Evolutionary conservation across 805 yeast species (phyloP), one percentile per base, ranked within the genome.

Genomic region (Candida palmyrensis): DNA sequence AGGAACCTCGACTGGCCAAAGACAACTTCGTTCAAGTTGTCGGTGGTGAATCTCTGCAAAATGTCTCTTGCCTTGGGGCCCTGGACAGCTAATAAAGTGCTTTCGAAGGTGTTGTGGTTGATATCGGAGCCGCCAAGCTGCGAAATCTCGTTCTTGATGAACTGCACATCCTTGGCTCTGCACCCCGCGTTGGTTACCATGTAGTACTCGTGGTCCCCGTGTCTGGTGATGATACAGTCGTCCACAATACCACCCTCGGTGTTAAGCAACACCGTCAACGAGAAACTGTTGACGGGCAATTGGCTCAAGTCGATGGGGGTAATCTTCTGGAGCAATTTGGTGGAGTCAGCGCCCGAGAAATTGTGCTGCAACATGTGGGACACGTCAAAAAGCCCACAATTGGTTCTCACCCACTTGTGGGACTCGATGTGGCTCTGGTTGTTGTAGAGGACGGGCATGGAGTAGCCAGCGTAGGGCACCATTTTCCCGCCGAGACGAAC

Each of bases 121-220:
- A 69, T 59, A 33, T 62, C 59, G n/a, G n/a, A n/a, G 26, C 52
- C 43, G 39, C 66, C 67, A 6, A 51, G 38, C 7, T 52, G 43
- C 21, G 78, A 58, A 17, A 31, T 13, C 50, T 82, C 81, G 2
- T 61, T 49, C 24, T 68, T 62, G 43, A 90, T 64, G 51, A 84
- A 89, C 11, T 59, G 64, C 14, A 77, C 55, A 53, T 89, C 97
- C 52, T 84, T 82, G 2, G 74, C 90, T 37, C 95, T 72, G 49
- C 97, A 84, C 6, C 96, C 97, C 3, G 97, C 98, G 59, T 92
- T 92, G 26, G 97, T 89, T 5, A 92, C 98, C 47, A 92, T 77
- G 56, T 88, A 88, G 53, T 74, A 90, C 32, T 72, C 72, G 25
- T 72, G 72, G n/a, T 75, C 76, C 23, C 73, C 89, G 54, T 85